Conservation (phyloP, 306 rosid species). For the Trichosanthes truncata region DNA sequence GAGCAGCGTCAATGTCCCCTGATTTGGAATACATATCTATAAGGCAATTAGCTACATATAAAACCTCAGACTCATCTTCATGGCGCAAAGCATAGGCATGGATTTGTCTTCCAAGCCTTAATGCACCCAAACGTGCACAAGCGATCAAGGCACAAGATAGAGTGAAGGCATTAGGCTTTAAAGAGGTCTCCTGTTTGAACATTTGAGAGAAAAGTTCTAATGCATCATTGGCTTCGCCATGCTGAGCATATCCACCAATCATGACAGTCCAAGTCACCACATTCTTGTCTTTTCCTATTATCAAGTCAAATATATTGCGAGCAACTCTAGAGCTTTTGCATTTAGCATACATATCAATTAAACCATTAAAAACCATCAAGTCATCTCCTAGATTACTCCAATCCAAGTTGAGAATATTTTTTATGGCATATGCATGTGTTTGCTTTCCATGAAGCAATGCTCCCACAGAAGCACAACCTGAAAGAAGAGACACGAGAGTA, state of each 20-base stretch:
- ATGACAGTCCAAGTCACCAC: constrained; percentile 88
- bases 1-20: constrained; percentile 70
- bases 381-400: constrained; percentile 34
- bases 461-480: constrained; percentile 70
- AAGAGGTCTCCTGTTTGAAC: constrained; percentile 28
- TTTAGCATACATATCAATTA: constrained; percentile 86
- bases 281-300: constrained; percentile 35
- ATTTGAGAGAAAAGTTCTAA: constrained; percentile 58
- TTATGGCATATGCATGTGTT: constrained; percentile 61
- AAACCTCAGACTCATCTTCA: constrained; percentile 27
- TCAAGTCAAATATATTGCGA: constrained; percentile 39
- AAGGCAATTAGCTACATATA: constrained; percentile 67
- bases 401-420: constrained; percentile 31
- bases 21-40: constrained; percentile 84
- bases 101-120: constrained; percentile 57
- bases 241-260: constrained; percentile 92
- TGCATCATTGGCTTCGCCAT: constrained; percentile 73
- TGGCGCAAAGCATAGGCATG: constrained; percentile 57
- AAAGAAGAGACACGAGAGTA: constrained; percentile 71
- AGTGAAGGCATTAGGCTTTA: constrained; percentile 75
- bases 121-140: constrained; percentile 67
- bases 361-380: constrained; percentile 62
- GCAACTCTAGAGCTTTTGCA: constrained; percentile 44
- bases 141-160: constrained; percentile 78
- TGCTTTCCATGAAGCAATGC: constrained; percentile 64